A percentile compares a stretch with the other conserved stretches of the same genome.
Conservation (phyloP, 1,139 yeast species). For the Candida dubliniensis region DNA sequence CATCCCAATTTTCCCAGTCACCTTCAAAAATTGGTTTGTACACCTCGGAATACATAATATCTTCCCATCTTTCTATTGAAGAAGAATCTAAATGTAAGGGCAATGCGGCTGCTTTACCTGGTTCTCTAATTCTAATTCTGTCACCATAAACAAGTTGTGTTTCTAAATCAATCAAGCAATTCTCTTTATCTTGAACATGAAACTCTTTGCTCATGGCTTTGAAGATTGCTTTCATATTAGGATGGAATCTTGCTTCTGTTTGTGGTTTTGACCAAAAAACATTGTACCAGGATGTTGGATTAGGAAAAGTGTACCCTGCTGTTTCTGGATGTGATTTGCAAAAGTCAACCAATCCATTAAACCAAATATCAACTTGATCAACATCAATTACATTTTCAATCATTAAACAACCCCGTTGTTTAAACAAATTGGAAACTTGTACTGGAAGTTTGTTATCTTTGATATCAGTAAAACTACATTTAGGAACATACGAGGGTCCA, state of each 20-base stretch:
- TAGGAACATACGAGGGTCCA: slow-evolving; percentile 19
- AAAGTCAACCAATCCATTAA: slow-evolving; percentile 19
- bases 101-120: slow-evolving; percentile 38
- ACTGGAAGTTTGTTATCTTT: slow-evolving; percentile 15
- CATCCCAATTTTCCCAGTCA: slow-evolving; percentile 48
- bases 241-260: slow-evolving; percentile 42
- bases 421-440: slow-evolving; percentile 13
- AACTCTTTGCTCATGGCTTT: slow-evolving; percentile 33
- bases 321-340: slow-evolving; percentile 29
- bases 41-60: slow-evolving; percentile 33
- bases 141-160: slow-evolving; percentile 39
- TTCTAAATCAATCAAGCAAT: slow-evolving; percentile 26
- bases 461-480: slow-evolving; percentile 18
- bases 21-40: slow-evolving; percentile 44
- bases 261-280: slow-evolving; percentile 48
- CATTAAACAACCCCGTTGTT: slow-evolving; percentile 10
- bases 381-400: slow-evolving; percentile 4
- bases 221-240: slow-evolving; percentile 31
- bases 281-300: slow-evolving; percentile 29
- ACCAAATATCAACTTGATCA: slow-evolving; percentile 20
- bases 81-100: slow-evolving; percentile 49
- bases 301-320: slow-evolving; percentile 30
- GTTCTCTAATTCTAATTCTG: slow-evolving; percentile 41
- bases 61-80: slow-evolving; percentile 41
- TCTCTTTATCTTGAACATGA: slow-evolving; percentile 24